These are phyloP conservation scores for Gleditsia sinensis DNA, from an alignment of 306 rosid genomes.

Conservation along the genomic window DNA sequence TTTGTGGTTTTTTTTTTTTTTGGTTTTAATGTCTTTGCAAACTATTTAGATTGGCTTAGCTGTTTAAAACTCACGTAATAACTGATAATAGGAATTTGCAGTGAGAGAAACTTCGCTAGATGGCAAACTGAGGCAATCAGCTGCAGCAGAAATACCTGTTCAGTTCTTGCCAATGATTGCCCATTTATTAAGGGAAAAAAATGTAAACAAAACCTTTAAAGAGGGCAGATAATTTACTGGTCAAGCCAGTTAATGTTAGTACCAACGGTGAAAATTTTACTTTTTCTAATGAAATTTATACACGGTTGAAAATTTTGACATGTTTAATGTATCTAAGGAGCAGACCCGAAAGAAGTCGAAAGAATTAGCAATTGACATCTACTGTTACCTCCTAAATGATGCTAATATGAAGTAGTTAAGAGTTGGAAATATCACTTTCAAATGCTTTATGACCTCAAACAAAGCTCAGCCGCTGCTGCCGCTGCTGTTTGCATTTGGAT, in stretches of 20 bases:
- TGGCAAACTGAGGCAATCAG: neutral
- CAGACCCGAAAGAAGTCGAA: neutral
- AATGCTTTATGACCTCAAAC: neutral
- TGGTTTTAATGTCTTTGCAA: neutral
- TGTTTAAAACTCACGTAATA: neutral
- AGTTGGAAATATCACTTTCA: neutral
- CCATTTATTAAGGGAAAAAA: neutral
- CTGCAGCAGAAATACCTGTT: neutral
- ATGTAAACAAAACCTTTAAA: neutral
- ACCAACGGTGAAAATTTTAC: neutral
- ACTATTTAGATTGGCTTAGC: neutral
- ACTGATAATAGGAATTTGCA: neutral
- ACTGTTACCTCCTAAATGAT: neutral
- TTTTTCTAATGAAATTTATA: neutral
- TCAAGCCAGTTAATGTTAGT: neutral
- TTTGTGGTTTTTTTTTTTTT: neutral
- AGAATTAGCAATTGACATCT: conserved; percentile 6
- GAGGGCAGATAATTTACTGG: neutral
- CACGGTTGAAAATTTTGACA: conserved; percentile 14
- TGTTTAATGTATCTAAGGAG: conserved; percentile 21
- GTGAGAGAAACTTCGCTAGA: neutral
- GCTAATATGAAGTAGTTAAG: neutral
- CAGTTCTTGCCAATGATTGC: neutral
- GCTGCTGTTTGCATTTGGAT: neutral
- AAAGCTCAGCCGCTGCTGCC: conserved; percentile 29